Conservation (phyloP, 139 green algal genomes). For the Picochlorum sp. region DNA sequence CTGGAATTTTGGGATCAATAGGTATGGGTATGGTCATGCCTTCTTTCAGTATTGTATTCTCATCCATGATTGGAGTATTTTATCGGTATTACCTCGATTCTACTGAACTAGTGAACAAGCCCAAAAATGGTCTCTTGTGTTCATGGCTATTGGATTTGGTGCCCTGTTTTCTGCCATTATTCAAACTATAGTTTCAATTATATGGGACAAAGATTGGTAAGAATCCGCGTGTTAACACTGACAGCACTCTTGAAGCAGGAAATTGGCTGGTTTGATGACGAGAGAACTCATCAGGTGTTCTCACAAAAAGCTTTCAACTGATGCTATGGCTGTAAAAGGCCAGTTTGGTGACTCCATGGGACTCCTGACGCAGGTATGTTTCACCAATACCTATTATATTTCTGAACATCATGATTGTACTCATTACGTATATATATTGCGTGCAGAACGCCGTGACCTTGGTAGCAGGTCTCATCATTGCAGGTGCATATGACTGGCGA, state of each 20-base stretch:
- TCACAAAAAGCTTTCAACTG: constrained; percentile 50
- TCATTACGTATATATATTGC: background rate
- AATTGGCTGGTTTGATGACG: constrained; percentile 41
- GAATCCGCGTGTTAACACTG: constrained; percentile 56
- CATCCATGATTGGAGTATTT: constrained; percentile 39
- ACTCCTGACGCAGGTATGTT: constrained; percentile 14
- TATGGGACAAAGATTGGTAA: constrained; percentile 48
- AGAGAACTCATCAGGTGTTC: constrained; percentile 49
- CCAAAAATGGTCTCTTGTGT: constrained; percentile 50
- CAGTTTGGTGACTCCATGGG: constrained; percentile 37
- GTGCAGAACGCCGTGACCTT: constrained; percentile 46
- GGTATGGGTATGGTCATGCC: constrained; percentile 54
- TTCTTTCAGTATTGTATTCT: constrained; percentile 51
- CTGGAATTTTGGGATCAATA: constrained; percentile 34
- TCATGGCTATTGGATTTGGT: constrained; percentile 49
- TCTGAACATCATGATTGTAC: background rate
- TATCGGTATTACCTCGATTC: constrained; percentile 11
- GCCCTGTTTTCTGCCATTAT: constrained; percentile 25
- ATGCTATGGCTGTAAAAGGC: constrained; percentile 43
- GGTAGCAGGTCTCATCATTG: constrained; percentile 42
- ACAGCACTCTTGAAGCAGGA: constrained; percentile 52
- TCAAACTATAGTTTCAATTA: constrained; percentile 38
- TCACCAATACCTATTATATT: too few relatives aligned
- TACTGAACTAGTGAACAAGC: constrained; percentile 20
- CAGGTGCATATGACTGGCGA: constrained; percentile 59